Evolutionary conservation across 75 land plant genomes (phyloP), one percentile per base, ranked within the genome.

Genomic region (Azolla pinnata): DNA sequence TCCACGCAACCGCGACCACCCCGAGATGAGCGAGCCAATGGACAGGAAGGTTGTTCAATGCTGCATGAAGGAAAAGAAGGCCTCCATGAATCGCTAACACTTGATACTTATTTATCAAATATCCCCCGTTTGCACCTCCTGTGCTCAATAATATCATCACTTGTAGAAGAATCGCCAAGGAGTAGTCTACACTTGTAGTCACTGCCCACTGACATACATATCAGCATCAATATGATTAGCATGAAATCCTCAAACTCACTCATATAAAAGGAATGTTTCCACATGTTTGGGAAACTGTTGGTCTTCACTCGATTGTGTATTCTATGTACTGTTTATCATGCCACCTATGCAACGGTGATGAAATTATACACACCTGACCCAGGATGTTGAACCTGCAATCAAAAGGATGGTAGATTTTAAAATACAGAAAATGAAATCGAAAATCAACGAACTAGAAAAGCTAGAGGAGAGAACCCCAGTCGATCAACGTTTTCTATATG

Each of bases 111-210:
- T 83, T 80, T 35, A 83, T 79, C 7, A 51, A 10, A 31, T 86
- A 89, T 33, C 96, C 96, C n/a, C 82, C 91, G 69, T 80, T 82
- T 8, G 73, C 67, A 7, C 96, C 96, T 33, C 96, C 90, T 9
- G 91, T 83, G 57, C 81, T 74, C 4, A 89, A 84, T 30, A 89
- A 73, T 60, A 89, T 81, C 1, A 89, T 82, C 38, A 83, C 87
- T 78, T 83, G 84, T 51, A 89, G 45, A 53, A 89, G 40, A 64
- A 76, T 72, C 4, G 90, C 81, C 21, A 89, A 71, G 2, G 96
- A 86, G 64, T 72, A 89, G 52, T 81, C 79, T 21, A 82, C 68
- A 69, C 96, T 86, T 18, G 87, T 66, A n/a, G 91, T 89, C 24
- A 69, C 77, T 57, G 96, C 96, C 86, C 91, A 89, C 84, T 86